Evolutionary conservation across 179 eudicot genomes (phyloP).

Genomic region (Spergularia azorica): DNA sequence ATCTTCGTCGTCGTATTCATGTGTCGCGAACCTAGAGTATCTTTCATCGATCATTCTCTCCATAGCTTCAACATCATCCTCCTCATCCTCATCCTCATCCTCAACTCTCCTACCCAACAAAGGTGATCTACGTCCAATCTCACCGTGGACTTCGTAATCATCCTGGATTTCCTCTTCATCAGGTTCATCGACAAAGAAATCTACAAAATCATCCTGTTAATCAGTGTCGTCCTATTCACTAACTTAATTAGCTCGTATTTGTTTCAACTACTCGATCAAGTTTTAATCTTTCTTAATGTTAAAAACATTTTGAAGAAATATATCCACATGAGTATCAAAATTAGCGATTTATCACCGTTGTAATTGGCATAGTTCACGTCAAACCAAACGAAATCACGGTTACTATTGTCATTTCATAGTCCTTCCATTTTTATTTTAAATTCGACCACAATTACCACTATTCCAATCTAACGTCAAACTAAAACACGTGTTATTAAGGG

Average conservation of each 20-base stretch:
- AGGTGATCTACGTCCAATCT: constrained; percentile 52
- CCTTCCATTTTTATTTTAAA: no score
- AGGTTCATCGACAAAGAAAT: constrained; percentile 54
- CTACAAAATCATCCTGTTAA: constrained; percentile 36
- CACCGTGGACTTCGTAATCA: constrained; percentile 38
- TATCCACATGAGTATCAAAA: no score
- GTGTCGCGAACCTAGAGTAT: constrained; percentile 36
- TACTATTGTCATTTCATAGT: no score
- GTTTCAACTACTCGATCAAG: neutral
- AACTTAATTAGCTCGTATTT: neutral
- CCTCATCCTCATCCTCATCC: constrained; percentile 45
- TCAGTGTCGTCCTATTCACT: neutral
- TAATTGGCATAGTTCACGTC: no score
- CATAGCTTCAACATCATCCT: constrained; percentile 71
- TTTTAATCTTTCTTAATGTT: neutral
- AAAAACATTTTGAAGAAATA: no score
- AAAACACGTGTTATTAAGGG: no score
- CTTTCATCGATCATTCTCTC: constrained; percentile 60
- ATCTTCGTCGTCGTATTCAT: constrained; percentile 37
- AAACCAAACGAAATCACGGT: no score
- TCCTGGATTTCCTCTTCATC: constrained; percentile 55
- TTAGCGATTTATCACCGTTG: no score
- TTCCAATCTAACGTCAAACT: no score
- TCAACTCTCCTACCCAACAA: constrained; percentile 47
- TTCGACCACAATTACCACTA: no score